Conservation (phyloP, 1,284 basidiomycete species). For the Pseudozyma sp. region DNA sequence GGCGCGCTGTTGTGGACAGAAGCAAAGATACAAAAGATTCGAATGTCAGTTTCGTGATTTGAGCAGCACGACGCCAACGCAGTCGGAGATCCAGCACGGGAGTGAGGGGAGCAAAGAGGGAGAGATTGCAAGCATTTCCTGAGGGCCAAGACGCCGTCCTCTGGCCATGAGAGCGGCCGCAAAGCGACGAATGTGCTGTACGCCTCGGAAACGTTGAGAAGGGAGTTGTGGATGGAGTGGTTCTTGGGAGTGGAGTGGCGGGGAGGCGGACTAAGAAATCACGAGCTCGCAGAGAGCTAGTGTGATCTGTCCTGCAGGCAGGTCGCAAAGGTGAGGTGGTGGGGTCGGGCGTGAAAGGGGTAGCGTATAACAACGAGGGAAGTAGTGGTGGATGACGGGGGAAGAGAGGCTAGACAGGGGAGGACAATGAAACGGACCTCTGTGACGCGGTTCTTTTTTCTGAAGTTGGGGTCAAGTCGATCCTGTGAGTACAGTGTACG, state of each 20-base stretch:
- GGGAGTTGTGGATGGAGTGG: neutral
- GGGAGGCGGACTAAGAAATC: neutral
- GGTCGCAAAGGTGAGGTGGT: too few relatives aligned
- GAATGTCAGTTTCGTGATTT: slow-evolving; percentile 14
- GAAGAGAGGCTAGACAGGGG: neutral
- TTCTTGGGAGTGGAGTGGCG: slow-evolving; percentile 1
- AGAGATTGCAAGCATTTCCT: slow-evolving; percentile 11
- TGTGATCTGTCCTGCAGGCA: too few relatives aligned
- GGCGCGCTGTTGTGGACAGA: slow-evolving; percentile 77
- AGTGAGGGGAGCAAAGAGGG: slow-evolving; percentile 1
- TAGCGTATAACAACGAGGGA: too few relatives aligned
- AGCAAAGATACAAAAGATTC: slow-evolving; percentile 39
- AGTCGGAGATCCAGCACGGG: neutral
- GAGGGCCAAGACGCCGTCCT: slow-evolving; percentile 30
- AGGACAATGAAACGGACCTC: slow-evolving; percentile 56
- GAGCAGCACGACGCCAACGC: too few relatives aligned
- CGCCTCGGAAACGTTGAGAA: slow-evolving; percentile 7
- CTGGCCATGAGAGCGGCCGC: slow-evolving; percentile 49
- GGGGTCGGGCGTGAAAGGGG: too few relatives aligned
- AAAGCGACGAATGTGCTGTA: slow-evolving; percentile 35
- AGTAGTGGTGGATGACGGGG: neutral
- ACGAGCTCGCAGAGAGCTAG: too few relatives aligned
- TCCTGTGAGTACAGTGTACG: slow-evolving; percentile 27
- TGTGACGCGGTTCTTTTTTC: slow-evolving; percentile 67
- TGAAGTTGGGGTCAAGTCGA: slow-evolving; percentile 61